These are phyloP conservation scores for Zhuliangozyma blackwelliae DNA, from an alignment of 1,139 yeast species.

Conservation along the genomic window DNA sequence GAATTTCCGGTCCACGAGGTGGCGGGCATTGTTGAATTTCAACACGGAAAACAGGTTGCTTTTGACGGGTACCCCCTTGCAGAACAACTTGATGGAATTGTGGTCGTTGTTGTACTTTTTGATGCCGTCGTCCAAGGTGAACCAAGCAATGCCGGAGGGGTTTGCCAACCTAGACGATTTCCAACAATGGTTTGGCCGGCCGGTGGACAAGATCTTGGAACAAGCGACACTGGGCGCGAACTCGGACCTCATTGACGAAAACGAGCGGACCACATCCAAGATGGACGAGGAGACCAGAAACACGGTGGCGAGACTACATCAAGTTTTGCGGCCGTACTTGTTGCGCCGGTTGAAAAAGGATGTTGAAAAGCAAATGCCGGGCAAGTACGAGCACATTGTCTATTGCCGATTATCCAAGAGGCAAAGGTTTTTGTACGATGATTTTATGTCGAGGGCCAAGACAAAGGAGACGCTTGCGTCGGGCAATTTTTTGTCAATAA, in stretches of 20 bases:
- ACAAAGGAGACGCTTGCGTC: conserved; percentile 91
- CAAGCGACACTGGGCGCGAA: conserved; percentile 55
- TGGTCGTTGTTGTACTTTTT: conserved; percentile 87
- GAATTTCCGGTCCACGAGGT: conserved; percentile 63
- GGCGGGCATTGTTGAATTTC: conserved; percentile 88
- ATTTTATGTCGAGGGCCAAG: conserved; percentile 95
- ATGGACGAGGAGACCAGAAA: conserved; percentile 68
- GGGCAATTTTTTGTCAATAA: conserved; percentile 91
- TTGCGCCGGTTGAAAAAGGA: conserved; percentile 90
- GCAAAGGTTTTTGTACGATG: conserved; percentile 89
- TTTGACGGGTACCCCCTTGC: conserved; percentile 94
- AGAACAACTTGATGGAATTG: conserved; percentile 84
- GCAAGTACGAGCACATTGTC: conserved; percentile 90
- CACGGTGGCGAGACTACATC: conserved; percentile 87
- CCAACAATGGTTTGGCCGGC: conserved; percentile 97
- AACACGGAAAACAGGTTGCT: conserved; percentile 84
- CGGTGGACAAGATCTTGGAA: conserved; percentile 89
- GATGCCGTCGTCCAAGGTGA: conserved; percentile 84
- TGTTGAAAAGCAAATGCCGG: conserved; percentile 99
- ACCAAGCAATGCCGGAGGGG: conserved; percentile 83
- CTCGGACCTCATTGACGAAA: conserved; percentile 42
- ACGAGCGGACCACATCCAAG: conserved; percentile 32
- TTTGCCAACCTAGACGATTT: conserved; percentile 94
- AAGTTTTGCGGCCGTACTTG: conserved; percentile 87
- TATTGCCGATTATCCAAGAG: conserved; percentile 90